A percentile compares a stretch with the other conserved stretches of the same genome.
phyloP scores from a whole-genome alignment of 441 rosid species.

The Croton laevigatus region DNA sequence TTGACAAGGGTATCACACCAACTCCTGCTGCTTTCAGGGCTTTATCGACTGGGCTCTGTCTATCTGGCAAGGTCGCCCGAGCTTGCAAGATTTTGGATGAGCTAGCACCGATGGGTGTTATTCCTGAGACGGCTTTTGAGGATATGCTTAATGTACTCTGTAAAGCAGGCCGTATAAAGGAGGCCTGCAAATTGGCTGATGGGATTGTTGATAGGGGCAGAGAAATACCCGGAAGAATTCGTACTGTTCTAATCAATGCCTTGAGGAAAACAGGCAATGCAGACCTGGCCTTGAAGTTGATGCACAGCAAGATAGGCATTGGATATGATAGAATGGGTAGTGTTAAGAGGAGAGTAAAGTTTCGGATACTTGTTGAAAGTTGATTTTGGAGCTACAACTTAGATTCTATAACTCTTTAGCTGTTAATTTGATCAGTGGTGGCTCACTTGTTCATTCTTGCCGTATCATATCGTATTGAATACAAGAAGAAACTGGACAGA shows the following conservation, averaged over 20 bases:
- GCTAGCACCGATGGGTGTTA: constrained; percentile 83
- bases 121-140: constrained; percentile 75
- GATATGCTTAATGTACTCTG: constrained; percentile 75
- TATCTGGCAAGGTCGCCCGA: constrained; percentile 77
- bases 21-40: constrained; percentile 75
- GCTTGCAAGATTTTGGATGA: constrained; percentile 93
- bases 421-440: neutral
- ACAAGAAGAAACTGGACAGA: neutral
- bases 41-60: constrained; percentile 71
- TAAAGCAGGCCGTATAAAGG: constrained; percentile 79
- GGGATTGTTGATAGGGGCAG: constrained; percentile 85
- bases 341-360: constrained; percentile 75
- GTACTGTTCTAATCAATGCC: constrained; percentile 74
- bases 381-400: neutral
- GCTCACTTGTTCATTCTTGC: neutral
- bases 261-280: constrained; percentile 90
- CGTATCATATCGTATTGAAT: neutral
- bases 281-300: constrained; percentile 80
- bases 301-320: constrained; percentile 92
- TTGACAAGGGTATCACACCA: constrained; percentile 82
- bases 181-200: constrained; percentile 88
- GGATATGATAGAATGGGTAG: constrained; percentile 80
- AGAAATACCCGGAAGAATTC: constrained; percentile 80
- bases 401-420: neutral
- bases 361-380: constrained; percentile 50